phyloP scores from a whole-genome alignment of 139 green algal genomes.

The Chlorella ohadii region DNA sequence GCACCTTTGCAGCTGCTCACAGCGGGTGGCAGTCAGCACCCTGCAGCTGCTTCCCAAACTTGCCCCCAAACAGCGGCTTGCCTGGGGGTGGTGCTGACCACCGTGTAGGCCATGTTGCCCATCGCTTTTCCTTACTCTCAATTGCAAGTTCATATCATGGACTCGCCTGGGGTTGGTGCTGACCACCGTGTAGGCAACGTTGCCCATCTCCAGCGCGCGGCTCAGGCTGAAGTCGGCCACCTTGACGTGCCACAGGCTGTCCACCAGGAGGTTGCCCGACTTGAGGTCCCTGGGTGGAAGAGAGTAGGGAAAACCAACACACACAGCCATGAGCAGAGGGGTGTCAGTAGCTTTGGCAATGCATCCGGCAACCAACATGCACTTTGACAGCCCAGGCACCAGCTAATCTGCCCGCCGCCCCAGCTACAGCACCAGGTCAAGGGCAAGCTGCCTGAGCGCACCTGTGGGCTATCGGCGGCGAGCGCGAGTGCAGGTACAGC shows the following conservation, averaged over 20 bases:
- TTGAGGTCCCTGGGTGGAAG: slow-evolving; percentile 26
- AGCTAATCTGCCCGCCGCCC: no score
- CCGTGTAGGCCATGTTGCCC: slow-evolving; percentile 31
- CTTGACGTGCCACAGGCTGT: slow-evolving; percentile 66
- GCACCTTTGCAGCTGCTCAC: no score
- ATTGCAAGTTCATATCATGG: no score
- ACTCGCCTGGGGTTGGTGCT: slow-evolving; percentile 15
- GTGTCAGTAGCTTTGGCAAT: no score
- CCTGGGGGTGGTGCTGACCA: slow-evolving; percentile 33
- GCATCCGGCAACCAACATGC: no score
- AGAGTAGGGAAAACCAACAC: not conserved
- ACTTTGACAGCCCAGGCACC: no score
- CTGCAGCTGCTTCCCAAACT: no score
- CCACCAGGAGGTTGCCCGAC: slow-evolving; percentile 65
- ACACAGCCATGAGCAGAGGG: not conserved
- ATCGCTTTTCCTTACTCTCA: no score
- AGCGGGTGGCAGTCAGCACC: no score
- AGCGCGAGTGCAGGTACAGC: slow-evolving; percentile 49
- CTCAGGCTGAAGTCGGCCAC: slow-evolving; percentile 66
- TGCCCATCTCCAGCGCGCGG: slow-evolving; percentile 40
- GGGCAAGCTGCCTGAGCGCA: no score
- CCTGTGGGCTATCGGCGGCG: slow-evolving; percentile 56
- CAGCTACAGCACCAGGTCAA: no score
- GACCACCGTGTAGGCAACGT: slow-evolving; percentile 41
- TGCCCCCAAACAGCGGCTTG: no score